These are phyloP conservation scores for Flagelloscypha sp. DNA, from an alignment of 768 basidiomycete species.

Conservation along the genomic window DNA sequence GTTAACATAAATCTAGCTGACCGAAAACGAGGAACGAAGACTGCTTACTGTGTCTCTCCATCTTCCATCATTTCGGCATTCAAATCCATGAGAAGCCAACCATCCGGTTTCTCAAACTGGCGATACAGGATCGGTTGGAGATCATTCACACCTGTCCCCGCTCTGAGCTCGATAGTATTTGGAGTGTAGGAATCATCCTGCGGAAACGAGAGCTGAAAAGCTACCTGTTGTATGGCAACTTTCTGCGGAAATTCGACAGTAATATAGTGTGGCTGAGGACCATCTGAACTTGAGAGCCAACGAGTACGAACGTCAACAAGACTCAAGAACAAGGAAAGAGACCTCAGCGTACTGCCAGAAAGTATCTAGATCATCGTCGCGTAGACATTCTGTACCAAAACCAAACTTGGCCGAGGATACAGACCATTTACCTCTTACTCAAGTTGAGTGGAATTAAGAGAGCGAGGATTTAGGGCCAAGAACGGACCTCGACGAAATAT, in stretches of 20 bases:
- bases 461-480: too few species aligned
- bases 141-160: conserved; percentile 86
- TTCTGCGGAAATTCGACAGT: conserved; percentile 90
- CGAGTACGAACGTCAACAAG: neutral
- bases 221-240: conserved; percentile 80
- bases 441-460: too few species aligned
- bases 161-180: conserved; percentile 80
- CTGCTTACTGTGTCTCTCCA: conserved; percentile 66
- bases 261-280: conserved; percentile 94
- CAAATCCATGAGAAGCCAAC: conserved; percentile 87
- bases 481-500: too few species aligned
- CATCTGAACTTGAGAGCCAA: conserved; percentile 59
- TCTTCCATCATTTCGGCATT: conserved; percentile 75
- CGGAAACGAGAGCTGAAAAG: conserved; percentile 30
- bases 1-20: conserved; percentile 1
- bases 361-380: conserved; percentile 82
- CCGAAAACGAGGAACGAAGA: conserved; percentile 1
- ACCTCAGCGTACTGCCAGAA: conserved; percentile 87
- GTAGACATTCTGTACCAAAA: conserved; percentile 87
- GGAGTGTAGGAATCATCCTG: conserved; percentile 98
- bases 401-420: conserved; percentile 97
- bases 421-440: too few species aligned
- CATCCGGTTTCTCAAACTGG: conserved; percentile 84
- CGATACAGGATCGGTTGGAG: conserved; percentile 85
- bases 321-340: neutral